Base-by-base conservation (phyloP, 305 asterid species). In the Rubia balearica region DNA sequence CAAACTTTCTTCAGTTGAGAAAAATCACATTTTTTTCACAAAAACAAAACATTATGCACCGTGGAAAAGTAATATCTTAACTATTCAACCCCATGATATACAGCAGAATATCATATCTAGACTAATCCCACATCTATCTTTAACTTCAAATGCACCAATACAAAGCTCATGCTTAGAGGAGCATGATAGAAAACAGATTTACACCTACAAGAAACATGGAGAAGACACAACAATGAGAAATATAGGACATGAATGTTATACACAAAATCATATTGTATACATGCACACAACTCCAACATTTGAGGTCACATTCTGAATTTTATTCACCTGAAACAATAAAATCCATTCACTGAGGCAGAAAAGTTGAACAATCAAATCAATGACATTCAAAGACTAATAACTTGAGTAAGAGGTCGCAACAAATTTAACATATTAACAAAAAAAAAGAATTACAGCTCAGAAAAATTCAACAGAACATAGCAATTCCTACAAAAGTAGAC, bases 251-350 rank as follows among this genome's bases (percentile, higher is more conserved):
- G 0, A 66, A 42, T 56, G 9, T 1, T 19, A 49, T 10, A 61
- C 30, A 61, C 63, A 72, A 19, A 3, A 65, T 2, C 12, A 53
- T 41, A n/a, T 57, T 38, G 43, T 12, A 53, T 82, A 94, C 99
- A 98, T 94, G 89, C 91, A 94, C 43, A 91, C 96, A 76, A 94
- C 98, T 76, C 99, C 99, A 73, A 89, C 88, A 76, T 91, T 94
- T 42, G 98, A 91, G 17, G 98, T 94, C 91, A 94, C 81, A 75
- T 70, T 79, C 88, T 94, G 99, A 79, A 94, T 91, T 91, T 94
- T 94, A 76, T 94, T 96, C 79, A 94, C 93, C 99, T 87, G 86
- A 74, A 16, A 67, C 65, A 33, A 53, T 11, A 46, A 77, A 70
- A 73, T 24, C 8, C 24, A 68, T 68, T 30, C 67, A 65, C 36